Base-by-base conservation (phyloP, 768 basidiomycete species). In the Collybiopsis confluens region DNA sequence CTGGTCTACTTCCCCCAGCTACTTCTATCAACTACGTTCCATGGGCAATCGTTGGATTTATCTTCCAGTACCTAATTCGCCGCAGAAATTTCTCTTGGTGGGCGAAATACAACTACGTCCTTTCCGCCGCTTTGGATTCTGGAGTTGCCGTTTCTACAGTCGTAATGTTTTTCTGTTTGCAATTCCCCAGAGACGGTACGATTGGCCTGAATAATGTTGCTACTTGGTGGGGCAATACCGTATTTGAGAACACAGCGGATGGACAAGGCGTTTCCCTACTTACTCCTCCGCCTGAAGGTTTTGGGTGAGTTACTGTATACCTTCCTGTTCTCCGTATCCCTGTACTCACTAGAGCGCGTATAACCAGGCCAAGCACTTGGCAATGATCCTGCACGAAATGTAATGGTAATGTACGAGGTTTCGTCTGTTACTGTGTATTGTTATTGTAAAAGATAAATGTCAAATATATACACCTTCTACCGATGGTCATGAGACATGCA, bases 211-310 rank as follows among this genome's bases (percentile, higher is more conserved):
- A 71, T 30, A 83, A 56, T 6, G 63, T 90, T 40, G 78, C 79
- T 56, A 48, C 56, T 2, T 90, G 88, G 88, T 89, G 86, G 87
- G 88, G 88, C 10, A 89, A 89, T 57, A 78, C 69, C 56, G 64
- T 69, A 7, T 66, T 43, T 58, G 3, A 43, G 21, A 68, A 68
- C 33, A 78, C 70, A 13, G 77, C 75, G 4, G 78, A 79, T 56
- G 69, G 60, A 2, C 23, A 49, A 18, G 73, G 71, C 4, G 71
- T 68, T 16, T 70, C 77, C 4, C 56, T 77, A 56, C 60, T 63
- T 27, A 56, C 43, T 3, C 57, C 74, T 20, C 56, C 70, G 1
- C 55, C 65, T 3, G 68, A 66, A 2, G 68, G 67, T 2, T 71
- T 73, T 45, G 70, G 70, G 70, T 69, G 56, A 18, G 68, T 63